These are phyloP conservation scores for Eucalyptus erythrocorys DNA, from an alignment of 345 rosid species.

Conservation along the genomic window DNA sequence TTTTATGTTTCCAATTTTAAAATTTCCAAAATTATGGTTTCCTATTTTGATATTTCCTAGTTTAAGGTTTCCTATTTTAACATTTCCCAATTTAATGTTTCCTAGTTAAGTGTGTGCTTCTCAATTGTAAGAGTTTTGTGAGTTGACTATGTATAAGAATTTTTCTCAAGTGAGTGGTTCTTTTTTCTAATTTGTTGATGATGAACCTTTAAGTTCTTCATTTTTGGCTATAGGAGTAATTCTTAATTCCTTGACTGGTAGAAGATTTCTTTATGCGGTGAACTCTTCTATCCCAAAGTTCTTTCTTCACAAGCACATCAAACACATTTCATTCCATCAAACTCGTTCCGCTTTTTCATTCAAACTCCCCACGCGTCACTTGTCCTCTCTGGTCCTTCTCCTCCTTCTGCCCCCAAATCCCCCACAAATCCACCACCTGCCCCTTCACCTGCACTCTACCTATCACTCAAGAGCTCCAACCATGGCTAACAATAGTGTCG, in stretches of 20 bases:
- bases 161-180: background rate
- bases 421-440: background rate
- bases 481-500: slow-evolving; percentile 7
- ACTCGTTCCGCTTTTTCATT: background rate
- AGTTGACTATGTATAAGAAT: background rate
- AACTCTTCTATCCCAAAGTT: background rate
- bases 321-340: background rate
- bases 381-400: background rate
- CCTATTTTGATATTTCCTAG: background rate
- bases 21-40: too few relatives aligned
- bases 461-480: slow-evolving; percentile 1
- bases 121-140: background rate
- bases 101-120: background rate
- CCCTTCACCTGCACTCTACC: background rate
- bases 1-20: too few relatives aligned
- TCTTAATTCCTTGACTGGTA: background rate
- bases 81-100: background rate
- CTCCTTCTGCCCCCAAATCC: slow-evolving; percentile 3
- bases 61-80: background rate
- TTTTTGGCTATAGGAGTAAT: background rate
- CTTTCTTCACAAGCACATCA: background rate
- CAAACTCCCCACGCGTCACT: background rate
- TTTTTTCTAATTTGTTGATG: background rate
- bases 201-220: background rate
- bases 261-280: background rate